Percentiles rank a stretch among this genome's conserved stretches.
Evolutionary conservation across 495 filamentous ascomycete species (phyloP).

Genomic region (Eremomyces bilateralis): DNA sequence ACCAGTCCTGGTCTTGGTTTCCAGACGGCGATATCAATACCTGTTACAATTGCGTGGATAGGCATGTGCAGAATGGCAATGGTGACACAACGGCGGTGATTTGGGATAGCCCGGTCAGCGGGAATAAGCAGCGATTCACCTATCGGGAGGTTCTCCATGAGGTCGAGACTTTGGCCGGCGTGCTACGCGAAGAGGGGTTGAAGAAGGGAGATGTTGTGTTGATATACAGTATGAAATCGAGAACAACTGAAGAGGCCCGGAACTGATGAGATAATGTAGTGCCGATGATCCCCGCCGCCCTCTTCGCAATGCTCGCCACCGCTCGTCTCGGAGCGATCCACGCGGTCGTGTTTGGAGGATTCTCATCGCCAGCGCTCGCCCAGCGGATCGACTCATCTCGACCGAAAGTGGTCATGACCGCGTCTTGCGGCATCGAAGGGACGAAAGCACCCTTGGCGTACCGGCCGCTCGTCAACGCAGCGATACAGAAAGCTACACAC

Average conservation of each 20-base stretch:
- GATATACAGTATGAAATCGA: constrained; percentile 62
- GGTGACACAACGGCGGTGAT: constrained; percentile 56
- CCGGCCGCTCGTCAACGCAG: constrained; percentile 36
- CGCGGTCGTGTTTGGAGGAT: constrained; percentile 82
- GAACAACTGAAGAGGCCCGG: background rate
- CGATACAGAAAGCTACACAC: constrained; percentile 15
- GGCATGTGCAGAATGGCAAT: constrained; percentile 56
- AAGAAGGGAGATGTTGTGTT: constrained; percentile 77
- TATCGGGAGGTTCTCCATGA: constrained; percentile 62
- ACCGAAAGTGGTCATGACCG: constrained; percentile 59
- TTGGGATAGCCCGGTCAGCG: constrained; percentile 74
- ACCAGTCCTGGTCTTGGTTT: constrained; percentile 69
- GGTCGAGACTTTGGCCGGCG: constrained; percentile 64
- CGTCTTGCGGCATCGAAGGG: constrained; percentile 83
- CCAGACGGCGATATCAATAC: constrained; percentile 76
- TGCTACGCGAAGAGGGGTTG: constrained; percentile 64
- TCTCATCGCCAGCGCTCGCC: constrained; percentile 58
- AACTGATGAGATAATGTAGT: constrained; percentile 26
- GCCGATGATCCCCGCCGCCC: constrained; percentile 85
- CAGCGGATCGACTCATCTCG: constrained; percentile 72
- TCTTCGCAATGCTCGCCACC: constrained; percentile 67
- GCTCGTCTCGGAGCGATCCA: constrained; percentile 72
- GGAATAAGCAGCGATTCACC: constrained; percentile 45
- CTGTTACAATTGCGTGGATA: constrained; percentile 73
- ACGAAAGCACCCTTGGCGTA: constrained; percentile 53